Evolutionary conservation across 2,329 filamentous ascomycete species (phyloP).

Genomic region (Diaporthe ilicicola): DNA sequence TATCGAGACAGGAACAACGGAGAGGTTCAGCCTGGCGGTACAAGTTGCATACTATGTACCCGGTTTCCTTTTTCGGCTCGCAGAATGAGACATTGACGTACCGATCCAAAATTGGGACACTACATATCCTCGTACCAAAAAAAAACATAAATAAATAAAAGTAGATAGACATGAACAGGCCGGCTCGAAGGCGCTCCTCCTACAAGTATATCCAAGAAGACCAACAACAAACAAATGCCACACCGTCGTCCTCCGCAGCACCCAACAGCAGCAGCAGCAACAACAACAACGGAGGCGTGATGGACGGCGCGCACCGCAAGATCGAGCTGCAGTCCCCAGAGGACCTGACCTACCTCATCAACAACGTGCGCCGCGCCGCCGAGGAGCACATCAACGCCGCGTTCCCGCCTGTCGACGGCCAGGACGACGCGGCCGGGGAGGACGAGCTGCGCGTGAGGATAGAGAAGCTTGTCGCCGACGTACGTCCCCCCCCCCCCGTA

Average conservation of each 20-base stretch:
- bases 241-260: not conserved
- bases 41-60: not conserved
- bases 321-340: constrained; percentile 82
- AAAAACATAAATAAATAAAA: not conserved
- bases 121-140: not conserved
- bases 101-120: not conserved
- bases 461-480: constrained; percentile 67
- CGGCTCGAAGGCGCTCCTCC: constrained; percentile 33
- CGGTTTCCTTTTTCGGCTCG: not conserved
- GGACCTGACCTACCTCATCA: constrained; percentile 75
- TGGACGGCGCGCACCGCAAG: constrained; percentile 68
- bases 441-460: constrained; percentile 68
- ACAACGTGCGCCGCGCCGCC: constrained; percentile 74
- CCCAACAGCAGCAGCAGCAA: not conserved
- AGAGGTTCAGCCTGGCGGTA: not conserved
- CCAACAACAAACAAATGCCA: not conserved
- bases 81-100: constrained; percentile 13
- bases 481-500: constrained; percentile 42
- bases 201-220: constrained; percentile 24
- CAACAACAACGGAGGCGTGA: constrained; percentile 31
- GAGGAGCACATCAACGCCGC: constrained; percentile 72
- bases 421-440: constrained; percentile 46
- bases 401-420: constrained; percentile 69
- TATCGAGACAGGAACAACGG: not conserved
- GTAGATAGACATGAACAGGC: constrained; percentile 31